Evolutionary conservation across 768 basidiomycete genomes (phyloP).

Genomic region (Pleurotus cornucopiae): DNA sequence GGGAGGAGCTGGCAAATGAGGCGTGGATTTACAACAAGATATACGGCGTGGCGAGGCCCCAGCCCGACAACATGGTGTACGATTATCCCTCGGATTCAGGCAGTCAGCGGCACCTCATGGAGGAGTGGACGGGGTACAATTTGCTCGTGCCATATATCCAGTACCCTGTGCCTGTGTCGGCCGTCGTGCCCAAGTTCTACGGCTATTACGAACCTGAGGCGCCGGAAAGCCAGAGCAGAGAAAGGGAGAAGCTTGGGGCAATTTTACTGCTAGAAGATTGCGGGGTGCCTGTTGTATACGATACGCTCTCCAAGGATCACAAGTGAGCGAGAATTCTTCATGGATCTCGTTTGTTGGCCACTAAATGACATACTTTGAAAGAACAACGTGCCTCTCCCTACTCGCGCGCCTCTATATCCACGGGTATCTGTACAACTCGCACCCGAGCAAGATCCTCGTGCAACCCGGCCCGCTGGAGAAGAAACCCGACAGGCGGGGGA

Average conservation of each 20-base stretch:
- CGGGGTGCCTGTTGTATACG: slow-evolving; percentile 27
- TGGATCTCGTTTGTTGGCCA: neutral
- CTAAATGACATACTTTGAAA: neutral
- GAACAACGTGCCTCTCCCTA: slow-evolving; percentile 24
- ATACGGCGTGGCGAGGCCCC: neutral
- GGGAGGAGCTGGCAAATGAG: slow-evolving; percentile 26
- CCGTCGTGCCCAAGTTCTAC: slow-evolving; percentile 47
- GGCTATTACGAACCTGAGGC: slow-evolving; percentile 37
- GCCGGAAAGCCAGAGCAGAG: neutral
- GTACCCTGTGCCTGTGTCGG: slow-evolving; percentile 29
- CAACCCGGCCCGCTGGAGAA: slow-evolving; percentile 34
- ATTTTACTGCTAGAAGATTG: slow-evolving; percentile 47
- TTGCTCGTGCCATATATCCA: slow-evolving; percentile 19
- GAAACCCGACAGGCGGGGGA: slow-evolving; percentile 10
- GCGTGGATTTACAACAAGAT: slow-evolving; percentile 27
- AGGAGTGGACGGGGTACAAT: slow-evolving; percentile 31
- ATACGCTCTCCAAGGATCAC: slow-evolving; percentile 15
- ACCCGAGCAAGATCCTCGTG: slow-evolving; percentile 37
- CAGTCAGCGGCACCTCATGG: slow-evolving; percentile 22
- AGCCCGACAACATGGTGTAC: neutral
- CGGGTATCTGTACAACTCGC: slow-evolving; percentile 36
- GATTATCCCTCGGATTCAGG: neutral
- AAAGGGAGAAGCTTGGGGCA: slow-evolving; percentile 22
- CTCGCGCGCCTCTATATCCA: slow-evolving; percentile 35
- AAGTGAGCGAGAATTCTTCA: slow-evolving; percentile 8